Evolutionary conservation across 2,329 filamentous ascomycete species (phyloP), one percentile per base, ranked within the genome.

Genomic region (Monosporascus sp.): DNA sequence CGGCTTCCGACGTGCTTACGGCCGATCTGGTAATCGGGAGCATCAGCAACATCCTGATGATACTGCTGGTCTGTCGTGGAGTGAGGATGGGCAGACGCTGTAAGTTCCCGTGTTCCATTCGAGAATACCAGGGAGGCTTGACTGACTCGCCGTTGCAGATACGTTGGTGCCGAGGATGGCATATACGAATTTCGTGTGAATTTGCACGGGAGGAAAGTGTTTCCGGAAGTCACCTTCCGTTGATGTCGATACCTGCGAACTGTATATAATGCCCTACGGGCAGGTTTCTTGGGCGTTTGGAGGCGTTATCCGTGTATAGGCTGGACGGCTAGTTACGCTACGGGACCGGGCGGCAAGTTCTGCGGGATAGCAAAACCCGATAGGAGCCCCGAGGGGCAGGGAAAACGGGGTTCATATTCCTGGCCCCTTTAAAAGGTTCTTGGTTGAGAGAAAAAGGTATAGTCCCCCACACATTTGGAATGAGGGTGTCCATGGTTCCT

Each of bases 101-200:
- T 86, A 68, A 77, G 83, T 72, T 31, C 9, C 9, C 27, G 9
- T 38, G 20, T 50, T 46, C 45, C 9, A 39, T 53, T 49, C 48
- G 3, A 6, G 27, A 51, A 51, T 31, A n/a, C 6, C 25, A 7
- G 41, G 45, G 24, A 46, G 46, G 47, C 52, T 66, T 67, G 50
- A 67, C 61, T 47, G 18, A 37, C 53, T 9, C 18, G n/a, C 7
- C 20, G 15, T 39, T 20, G 4, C 49, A 87, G 83, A 52, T 86
- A 80, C 60, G 73, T 85, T 41, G 84, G 80, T 20, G 80, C 83
- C 37, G 84, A 89, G 64, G 84, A 89, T 59, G 88, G 88, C 52
- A 86, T 92, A 51, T 89, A 89, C 63, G 87, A 91, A 70, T 83
- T 89, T 61, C 79, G 78, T 37, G 77, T 92, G 58, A 84, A 90